phyloP scores from a whole-genome alignment of 345 rosid species.

The Rhodomyrtus tomentosa region DNA sequence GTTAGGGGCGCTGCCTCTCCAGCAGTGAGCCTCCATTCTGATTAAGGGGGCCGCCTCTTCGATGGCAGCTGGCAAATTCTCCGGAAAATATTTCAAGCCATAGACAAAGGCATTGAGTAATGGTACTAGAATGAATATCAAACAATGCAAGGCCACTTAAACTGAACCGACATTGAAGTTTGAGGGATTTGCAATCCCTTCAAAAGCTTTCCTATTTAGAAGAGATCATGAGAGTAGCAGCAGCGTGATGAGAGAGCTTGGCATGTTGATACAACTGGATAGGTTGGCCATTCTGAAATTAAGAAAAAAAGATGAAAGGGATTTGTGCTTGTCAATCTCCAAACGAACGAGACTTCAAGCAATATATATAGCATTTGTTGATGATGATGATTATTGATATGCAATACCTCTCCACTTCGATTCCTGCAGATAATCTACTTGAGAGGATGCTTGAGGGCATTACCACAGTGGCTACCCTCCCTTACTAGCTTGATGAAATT shows the following conservation, averaged over 20 bases:
- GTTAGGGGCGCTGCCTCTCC: too few relatives aligned
- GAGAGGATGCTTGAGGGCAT: conserved; percentile 7
- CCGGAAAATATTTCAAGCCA: too few relatives aligned
- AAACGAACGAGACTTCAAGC: conserved; percentile 15
- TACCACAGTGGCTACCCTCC: conserved; percentile 15
- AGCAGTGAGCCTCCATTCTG: too few relatives aligned
- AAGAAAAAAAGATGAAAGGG: conserved; percentile 19
- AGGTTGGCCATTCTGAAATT: conserved; percentile 24
- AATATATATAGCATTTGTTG: too few relatives aligned
- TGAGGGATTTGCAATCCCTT: conserved; percentile 15
- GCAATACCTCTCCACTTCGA: conserved; percentile 18
- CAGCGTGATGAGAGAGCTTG: conserved; percentile 11
- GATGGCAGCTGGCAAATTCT: too few relatives aligned
- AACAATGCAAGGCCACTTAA: too few relatives aligned
- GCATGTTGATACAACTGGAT: conserved; percentile 23
- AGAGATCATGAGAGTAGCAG: conserved; percentile 1
- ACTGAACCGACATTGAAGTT: too few relatives aligned
- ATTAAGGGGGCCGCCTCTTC: too few relatives aligned
- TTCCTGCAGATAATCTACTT: conserved; percentile 16
- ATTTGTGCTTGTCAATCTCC: too few relatives aligned
- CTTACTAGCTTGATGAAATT: too few relatives aligned
- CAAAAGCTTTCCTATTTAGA: conserved; percentile 31
- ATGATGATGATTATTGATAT: conserved; percentile 14
- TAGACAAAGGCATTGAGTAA: too few relatives aligned
- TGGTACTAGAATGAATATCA: too few relatives aligned